phyloP scores from a whole-genome alignment of 2,329 filamentous ascomycete genomes.

The Allantophomopsis lycopodina region DNA sequence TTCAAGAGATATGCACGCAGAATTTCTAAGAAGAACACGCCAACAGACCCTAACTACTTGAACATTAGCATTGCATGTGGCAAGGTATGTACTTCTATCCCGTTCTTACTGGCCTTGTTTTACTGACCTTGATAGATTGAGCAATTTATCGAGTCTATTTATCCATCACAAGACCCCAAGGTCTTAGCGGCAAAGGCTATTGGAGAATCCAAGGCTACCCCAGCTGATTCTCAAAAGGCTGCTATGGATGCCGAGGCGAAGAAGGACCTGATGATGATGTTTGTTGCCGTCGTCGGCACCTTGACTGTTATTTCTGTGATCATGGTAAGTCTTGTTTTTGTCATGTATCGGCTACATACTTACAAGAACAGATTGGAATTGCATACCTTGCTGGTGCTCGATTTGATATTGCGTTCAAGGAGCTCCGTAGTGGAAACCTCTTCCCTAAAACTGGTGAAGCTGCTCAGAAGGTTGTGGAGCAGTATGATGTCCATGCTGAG shows the following conservation, averaged over 20 bases:
- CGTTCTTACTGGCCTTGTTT: too few relatives aligned
- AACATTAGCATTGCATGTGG: slow-evolving; percentile 84
- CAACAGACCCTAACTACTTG: slow-evolving; percentile 81
- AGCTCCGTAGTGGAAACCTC: slow-evolving; percentile 32
- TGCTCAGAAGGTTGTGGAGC: slow-evolving; percentile 12
- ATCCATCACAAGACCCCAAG: slow-evolving; percentile 69
- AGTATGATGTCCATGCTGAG: slow-evolving; percentile 6
- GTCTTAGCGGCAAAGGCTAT: slow-evolving; percentile 22
- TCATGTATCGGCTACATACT: slow-evolving; percentile 1
- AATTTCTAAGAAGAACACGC: slow-evolving; percentile 91
- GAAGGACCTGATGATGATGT: slow-evolving; percentile 45
- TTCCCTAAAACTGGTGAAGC: slow-evolving; percentile 15
- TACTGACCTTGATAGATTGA: slow-evolving; percentile 49
- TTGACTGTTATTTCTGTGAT: slow-evolving; percentile 55
- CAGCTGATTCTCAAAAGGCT: slow-evolving; percentile 24
- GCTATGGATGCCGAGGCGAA: slow-evolving; percentile 41
- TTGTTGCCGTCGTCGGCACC: slow-evolving; percentile 51
- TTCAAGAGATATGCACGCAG: slow-evolving; percentile 66
- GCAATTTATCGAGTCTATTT: slow-evolving; percentile 88
- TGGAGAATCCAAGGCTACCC: slow-evolving; percentile 12
- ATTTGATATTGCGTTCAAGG: slow-evolving; percentile 56
- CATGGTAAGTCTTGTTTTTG: slow-evolving; percentile 49
- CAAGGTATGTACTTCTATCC: slow-evolving; percentile 41
- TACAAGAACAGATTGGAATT: slow-evolving; percentile 45
- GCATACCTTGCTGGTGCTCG: slow-evolving; percentile 74